Conservation (phyloP, 805 yeast genomes). For the Ogataea dorogensis region DNA sequence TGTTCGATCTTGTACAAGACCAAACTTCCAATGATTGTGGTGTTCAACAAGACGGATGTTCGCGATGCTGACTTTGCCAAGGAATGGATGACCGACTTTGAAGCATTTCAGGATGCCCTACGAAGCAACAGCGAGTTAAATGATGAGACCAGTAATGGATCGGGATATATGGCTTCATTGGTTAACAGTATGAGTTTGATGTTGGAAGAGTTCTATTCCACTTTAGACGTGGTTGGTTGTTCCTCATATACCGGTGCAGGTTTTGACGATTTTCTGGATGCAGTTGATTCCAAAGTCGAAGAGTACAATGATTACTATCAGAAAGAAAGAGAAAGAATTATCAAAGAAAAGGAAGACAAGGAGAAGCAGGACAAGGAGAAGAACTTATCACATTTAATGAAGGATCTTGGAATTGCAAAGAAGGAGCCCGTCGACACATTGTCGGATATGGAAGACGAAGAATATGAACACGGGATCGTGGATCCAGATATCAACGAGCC, state of each 20-base stretch:
- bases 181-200: constrained; percentile 94
- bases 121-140: constrained; percentile 63
- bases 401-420: constrained; percentile 70
- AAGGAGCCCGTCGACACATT: constrained; percentile 46
- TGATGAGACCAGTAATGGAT: constrained; percentile 55
- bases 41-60: constrained; percentile 93
- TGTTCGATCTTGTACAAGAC: constrained; percentile 96
- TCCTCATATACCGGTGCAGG: constrained; percentile 94
- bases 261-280: constrained; percentile 82
- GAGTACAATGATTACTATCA: constrained; percentile 84
- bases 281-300: constrained; percentile 80
- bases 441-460: constrained; percentile 48
- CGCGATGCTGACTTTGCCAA: constrained; percentile 81
- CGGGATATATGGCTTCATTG: constrained; percentile 92
- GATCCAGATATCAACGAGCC: constrained; percentile 37
- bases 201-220: constrained; percentile 94
- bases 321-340: constrained; percentile 79
- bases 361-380: constrained; percentile 71
- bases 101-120: constrained; percentile 79
- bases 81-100: constrained; percentile 98
- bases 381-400: constrained; percentile 71
- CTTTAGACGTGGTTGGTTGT: constrained; percentile 88
- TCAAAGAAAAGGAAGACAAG: constrained; percentile 71
- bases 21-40: constrained; percentile 93
- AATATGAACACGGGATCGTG: constrained; percentile 43